phyloP scores from a whole-genome alignment of 129 eudicot genomes.

The Saposhnikovia divaricata region DNA sequence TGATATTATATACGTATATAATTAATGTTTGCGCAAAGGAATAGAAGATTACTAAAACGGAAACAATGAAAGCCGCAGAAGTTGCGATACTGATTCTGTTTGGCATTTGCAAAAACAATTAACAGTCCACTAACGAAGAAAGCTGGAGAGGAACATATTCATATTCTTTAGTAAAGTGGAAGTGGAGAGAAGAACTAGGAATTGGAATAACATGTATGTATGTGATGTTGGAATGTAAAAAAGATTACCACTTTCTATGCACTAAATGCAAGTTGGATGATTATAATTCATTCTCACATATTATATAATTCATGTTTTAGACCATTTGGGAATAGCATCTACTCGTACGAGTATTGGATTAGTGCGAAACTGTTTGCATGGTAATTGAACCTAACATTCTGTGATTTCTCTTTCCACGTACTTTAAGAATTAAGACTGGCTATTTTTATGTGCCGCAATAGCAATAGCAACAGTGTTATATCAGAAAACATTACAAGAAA shows the following conservation, averaged over 20 bases:
- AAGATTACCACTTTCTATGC: not conserved
- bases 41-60: not conserved
- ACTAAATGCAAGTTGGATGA: conserved; percentile 7
- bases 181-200: conserved; percentile 9
- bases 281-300: not conserved
- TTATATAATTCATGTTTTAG: not conserved
- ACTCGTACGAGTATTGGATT: not conserved
- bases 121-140: conserved; percentile 11
- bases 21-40: not conserved
- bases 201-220: conserved; percentile 5
- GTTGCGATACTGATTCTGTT: conserved; percentile 19
- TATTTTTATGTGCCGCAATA: too few relatives aligned
- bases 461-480: too few relatives aligned
- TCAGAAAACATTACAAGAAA: too few relatives aligned
- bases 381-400: not conserved
- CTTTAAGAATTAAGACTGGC: too few relatives aligned
- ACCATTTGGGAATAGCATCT: not conserved
- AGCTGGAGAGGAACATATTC: conserved; percentile 19
- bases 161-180: not conserved
- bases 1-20: not conserved
- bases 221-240: not conserved
- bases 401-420: not conserved
- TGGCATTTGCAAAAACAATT: not conserved
- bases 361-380: not conserved
- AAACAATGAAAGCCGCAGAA: conserved; percentile 18